Conservation (phyloP, 2,329 filamentous ascomycete genomes). For the Xylariaceae sp. region DNA sequence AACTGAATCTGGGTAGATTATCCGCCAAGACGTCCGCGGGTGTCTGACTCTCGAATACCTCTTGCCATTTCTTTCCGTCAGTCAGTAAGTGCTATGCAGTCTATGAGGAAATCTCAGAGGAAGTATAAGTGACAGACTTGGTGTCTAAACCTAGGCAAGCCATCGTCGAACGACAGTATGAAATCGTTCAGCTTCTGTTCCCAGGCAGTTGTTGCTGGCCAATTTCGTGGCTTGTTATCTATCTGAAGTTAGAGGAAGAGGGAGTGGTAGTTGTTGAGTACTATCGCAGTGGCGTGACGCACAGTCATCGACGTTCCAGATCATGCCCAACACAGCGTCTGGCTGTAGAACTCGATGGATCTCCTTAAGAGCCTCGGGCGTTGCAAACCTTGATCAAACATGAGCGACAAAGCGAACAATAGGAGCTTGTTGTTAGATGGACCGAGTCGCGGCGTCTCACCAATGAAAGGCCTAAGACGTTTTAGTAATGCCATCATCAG, state of each 20-base stretch:
- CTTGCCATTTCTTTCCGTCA: slow-evolving; percentile 47
- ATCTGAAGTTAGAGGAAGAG: slow-evolving; percentile 14
- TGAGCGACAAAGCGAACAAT: slow-evolving; percentile 4
- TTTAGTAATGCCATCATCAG: slow-evolving; percentile 12
- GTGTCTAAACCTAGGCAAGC: slow-evolving; percentile 60
- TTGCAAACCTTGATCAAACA: slow-evolving; percentile 57
- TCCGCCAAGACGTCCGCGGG: slow-evolving; percentile 38
- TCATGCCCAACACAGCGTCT: slow-evolving; percentile 55
- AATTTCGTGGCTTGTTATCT: slow-evolving; percentile 59
- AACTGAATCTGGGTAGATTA: slow-evolving; percentile 47
- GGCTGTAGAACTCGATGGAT: slow-evolving; percentile 62
- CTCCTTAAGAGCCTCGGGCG: slow-evolving; percentile 53
- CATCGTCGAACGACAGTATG: slow-evolving; percentile 50
- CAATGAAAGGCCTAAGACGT: slow-evolving; percentile 42
- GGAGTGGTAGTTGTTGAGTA: not conserved
- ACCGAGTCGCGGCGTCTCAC: slow-evolving; percentile 34
- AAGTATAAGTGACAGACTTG: slow-evolving; percentile 23
- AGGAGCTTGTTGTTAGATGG: not conserved
- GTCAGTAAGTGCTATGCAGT: slow-evolving; percentile 6
- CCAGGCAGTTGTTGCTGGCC: slow-evolving; percentile 54
- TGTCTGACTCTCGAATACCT: slow-evolving; percentile 57
- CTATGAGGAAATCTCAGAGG: not conserved
- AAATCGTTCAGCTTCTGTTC: slow-evolving; percentile 57
- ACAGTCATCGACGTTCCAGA: slow-evolving; percentile 74
- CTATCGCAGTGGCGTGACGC: slow-evolving; percentile 23